A percentile compares a stretch with the other conserved stretches of the same genome.
Conservation (phyloP, 176 grass and related monocot genomes). For the Aegilops tauschii region DNA sequence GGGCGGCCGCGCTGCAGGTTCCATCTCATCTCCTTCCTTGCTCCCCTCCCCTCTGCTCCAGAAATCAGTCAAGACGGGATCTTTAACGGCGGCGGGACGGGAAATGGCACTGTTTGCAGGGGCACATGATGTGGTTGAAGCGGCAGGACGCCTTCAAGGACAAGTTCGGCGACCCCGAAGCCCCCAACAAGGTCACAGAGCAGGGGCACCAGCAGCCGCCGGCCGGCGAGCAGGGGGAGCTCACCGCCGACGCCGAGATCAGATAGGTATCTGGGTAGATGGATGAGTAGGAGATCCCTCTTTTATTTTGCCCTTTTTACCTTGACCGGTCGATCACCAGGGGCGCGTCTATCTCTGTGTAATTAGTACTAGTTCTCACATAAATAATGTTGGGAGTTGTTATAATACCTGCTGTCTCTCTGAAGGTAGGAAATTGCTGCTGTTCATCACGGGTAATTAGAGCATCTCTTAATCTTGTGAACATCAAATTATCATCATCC, state of each 20-base stretch:
- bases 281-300: not conserved
- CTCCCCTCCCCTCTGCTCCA: too few relatives aligned
- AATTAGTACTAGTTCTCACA: not conserved
- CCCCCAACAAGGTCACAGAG: not conserved
- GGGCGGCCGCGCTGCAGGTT: conserved; percentile 86
- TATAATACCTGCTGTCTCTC: too few relatives aligned
- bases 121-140: conserved; percentile 90
- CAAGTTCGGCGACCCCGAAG: conserved; percentile 51
- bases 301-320: accelerated
- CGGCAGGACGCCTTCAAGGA: conserved; percentile 77
- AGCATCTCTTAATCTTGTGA: not conserved
- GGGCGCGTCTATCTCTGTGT: too few relatives aligned
- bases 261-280: not conserved
- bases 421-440: too few relatives aligned
- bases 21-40: not conserved
- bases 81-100: too few relatives aligned
- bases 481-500: not conserved
- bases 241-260: not conserved
- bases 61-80: not conserved
- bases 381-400: too few relatives aligned
- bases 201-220: not conserved
- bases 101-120: conserved; percentile 18
- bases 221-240: not conserved
- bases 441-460: not conserved
- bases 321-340: too few relatives aligned